phyloP scores from a whole-genome alignment of 2,329 filamentous ascomycete genomes.

The Venturia asperata region DNA sequence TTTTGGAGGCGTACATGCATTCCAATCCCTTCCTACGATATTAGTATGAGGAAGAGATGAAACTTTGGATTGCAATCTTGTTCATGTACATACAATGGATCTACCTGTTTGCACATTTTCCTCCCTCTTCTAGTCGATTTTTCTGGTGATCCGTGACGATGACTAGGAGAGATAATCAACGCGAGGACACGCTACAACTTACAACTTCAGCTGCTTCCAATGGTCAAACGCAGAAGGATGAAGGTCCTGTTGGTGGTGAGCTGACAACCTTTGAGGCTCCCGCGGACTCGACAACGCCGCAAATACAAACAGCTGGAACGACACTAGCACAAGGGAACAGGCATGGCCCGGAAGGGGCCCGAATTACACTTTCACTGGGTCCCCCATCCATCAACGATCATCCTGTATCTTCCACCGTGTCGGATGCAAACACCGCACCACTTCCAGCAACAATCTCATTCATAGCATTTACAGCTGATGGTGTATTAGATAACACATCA shows the following conservation, averaged over 20 bases:
- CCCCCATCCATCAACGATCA: not conserved
- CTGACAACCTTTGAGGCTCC: not conserved
- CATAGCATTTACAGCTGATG: not conserved
- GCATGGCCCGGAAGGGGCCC: not conserved
- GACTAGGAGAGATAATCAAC: not conserved
- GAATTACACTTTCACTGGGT: not conserved
- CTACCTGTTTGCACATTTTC: not conserved
- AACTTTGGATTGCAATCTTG: not conserved
- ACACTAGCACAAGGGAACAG: not conserved
- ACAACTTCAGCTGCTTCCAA: not conserved
- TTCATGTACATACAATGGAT: slow-evolving; percentile 13
- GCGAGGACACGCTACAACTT: not conserved
- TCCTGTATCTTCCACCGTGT: not conserved
- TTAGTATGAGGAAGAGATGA: not conserved
- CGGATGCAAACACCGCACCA: not conserved
- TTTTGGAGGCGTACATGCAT: not conserved
- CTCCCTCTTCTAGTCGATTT: not conserved
- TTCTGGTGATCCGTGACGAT: not conserved
- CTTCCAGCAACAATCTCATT: not conserved
- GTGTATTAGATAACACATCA: too few relatives aligned
- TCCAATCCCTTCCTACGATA: not conserved
- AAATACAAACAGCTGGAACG: not conserved
- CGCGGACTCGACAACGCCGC: not conserved
- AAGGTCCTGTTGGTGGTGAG: not conserved
- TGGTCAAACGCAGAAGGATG: not conserved